Evolutionary conservation across 257 asterid genomes (phyloP).

Genomic region (Henckelia pumila): DNA sequence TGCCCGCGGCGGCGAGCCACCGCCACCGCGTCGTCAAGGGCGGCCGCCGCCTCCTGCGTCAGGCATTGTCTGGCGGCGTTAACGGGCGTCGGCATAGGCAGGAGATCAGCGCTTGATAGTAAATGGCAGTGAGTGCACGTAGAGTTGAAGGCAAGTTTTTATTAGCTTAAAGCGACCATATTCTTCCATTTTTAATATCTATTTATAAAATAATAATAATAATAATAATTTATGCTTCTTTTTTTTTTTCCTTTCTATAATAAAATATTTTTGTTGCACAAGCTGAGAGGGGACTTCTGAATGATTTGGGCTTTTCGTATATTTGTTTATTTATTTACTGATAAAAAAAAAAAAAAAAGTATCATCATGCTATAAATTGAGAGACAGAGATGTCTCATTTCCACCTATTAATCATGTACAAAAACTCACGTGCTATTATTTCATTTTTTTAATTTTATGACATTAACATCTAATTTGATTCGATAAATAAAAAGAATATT

Average conservation of each 20-base stretch:
- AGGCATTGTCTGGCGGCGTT: conserved; percentile 85
- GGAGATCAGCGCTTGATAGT: background rate
- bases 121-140: background rate
- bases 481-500: too few species aligned
- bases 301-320: conserved; percentile 32
- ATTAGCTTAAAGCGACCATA: conserved; percentile 26
- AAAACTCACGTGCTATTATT: too few species aligned
- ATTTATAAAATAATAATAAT: background rate
- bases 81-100: conserved; percentile 84
- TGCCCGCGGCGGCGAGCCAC: conserved; percentile 90
- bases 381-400: too few species aligned
- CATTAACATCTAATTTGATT: too few species aligned
- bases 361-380: too few species aligned
- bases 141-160: conserved; percentile 12
- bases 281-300: conserved; percentile 38
- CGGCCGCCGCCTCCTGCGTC: conserved; percentile 61
- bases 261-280: too few species aligned
- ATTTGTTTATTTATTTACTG: conserved; percentile 29
- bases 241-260: background rate
- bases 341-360: too few species aligned
- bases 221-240: background rate
- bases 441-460: too few species aligned
- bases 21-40: conserved; percentile 76
- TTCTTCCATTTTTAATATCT: background rate
- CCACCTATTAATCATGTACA: too few species aligned